Evolutionary conservation across 768 basidiomycete species (phyloP).

Genomic region (Boletus speciosus): DNA sequence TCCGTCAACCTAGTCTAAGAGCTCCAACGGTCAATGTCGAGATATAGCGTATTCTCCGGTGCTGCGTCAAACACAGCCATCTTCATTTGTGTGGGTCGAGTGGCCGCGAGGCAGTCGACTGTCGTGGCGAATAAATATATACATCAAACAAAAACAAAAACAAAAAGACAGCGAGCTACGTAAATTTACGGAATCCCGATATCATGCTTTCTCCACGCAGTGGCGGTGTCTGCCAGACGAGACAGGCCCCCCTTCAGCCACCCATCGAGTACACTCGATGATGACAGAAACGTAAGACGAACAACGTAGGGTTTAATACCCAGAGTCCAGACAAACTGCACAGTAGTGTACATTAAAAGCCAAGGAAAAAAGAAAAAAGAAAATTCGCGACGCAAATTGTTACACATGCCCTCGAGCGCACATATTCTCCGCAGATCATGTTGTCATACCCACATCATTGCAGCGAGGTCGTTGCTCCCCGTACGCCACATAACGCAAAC

Average conservation of each 20-base stretch:
- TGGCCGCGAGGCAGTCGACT: slow-evolving; percentile 14
- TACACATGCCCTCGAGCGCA: slow-evolving; percentile 14
- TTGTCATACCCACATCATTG: slow-evolving; percentile 30
- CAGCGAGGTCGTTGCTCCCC: slow-evolving; percentile 28
- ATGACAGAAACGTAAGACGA: slow-evolving; percentile 17
- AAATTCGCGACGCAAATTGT: background rate
- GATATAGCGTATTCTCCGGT: slow-evolving; percentile 2
- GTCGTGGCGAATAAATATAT: background rate
- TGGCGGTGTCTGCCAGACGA: slow-evolving; percentile 19
- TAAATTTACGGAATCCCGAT: slow-evolving; percentile 29
- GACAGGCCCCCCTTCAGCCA: no score
- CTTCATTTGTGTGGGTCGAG: slow-evolving; percentile 11
- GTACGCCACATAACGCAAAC: slow-evolving; percentile 31
- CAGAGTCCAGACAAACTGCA: slow-evolving; percentile 15
- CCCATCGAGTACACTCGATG: background rate
- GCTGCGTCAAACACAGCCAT: slow-evolving; percentile 18
- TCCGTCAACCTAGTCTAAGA: background rate
- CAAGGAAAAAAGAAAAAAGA: slow-evolving; percentile 4
- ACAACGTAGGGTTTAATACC: slow-evolving; percentile 17
- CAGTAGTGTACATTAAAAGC: slow-evolving; percentile 15
- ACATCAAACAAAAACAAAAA: background rate
- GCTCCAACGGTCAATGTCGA: slow-evolving; percentile 9
- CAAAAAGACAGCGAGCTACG: slow-evolving; percentile 9
- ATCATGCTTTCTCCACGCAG: slow-evolving; percentile 29
- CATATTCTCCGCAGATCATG: slow-evolving; percentile 29